These are phyloP conservation scores for Gracilaria domingensis DNA, from an alignment of 23 red algal genomes.

Conservation along the genomic window DNA sequence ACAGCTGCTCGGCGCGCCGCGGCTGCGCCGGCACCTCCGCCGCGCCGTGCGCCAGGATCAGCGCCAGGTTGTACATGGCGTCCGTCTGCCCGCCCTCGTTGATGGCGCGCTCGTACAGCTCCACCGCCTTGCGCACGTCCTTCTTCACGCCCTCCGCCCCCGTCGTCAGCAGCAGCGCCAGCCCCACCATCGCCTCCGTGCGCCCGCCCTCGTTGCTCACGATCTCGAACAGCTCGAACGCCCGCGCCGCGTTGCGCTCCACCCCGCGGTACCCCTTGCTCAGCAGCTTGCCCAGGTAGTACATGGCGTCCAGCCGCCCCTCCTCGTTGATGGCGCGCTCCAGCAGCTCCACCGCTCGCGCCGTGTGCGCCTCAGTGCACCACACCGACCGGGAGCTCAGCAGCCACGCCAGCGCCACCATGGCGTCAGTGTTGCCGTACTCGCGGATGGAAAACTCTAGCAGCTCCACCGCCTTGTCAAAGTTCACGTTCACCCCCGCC, in stretches of 20 bases:
- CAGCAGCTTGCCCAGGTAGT: background rate
- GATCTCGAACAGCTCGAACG: constrained; percentile 20
- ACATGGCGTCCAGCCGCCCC: constrained; percentile 3
- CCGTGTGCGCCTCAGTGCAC: background rate
- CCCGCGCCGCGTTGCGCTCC: background rate
- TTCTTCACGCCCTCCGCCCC: background rate
- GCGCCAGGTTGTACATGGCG: constrained; percentile 31
- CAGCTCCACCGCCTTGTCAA: background rate
- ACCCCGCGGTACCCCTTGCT: background rate
- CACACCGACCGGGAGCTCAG: background rate
- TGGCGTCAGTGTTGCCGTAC: constrained; percentile 22
- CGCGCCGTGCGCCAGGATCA: background rate
- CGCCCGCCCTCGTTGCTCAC: constrained; percentile 2
- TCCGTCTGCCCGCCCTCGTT: background rate
- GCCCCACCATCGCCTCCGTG: background rate
- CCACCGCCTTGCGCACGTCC: background rate
- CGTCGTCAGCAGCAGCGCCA: background rate
- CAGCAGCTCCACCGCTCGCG: constrained; percentile 8
- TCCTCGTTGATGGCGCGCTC: constrained; percentile 19
- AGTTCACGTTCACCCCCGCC: constrained; percentile 1
- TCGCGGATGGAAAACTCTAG: background rate
- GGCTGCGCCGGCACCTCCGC: background rate
- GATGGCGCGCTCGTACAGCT: constrained; percentile 25
- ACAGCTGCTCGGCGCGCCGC: background rate
- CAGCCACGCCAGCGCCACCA: constrained; percentile 21